Evolutionary conservation across 164 flowering plant species (phyloP).

Genomic region (Saururus chinensis): DNA sequence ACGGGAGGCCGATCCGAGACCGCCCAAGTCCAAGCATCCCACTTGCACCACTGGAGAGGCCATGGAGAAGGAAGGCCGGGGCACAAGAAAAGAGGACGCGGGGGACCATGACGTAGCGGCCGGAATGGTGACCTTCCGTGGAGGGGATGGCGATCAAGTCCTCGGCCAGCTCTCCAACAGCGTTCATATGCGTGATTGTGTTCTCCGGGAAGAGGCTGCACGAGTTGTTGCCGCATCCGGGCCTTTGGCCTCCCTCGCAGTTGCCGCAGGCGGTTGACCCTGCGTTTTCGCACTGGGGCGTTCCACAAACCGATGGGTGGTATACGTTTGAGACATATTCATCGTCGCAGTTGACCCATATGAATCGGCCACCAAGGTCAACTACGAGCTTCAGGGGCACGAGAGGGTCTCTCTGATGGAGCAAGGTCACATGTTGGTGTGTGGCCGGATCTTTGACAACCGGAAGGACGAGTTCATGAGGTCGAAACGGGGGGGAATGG

Average conservation of each 20-base stretch:
- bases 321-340: slow-evolving; percentile 4
- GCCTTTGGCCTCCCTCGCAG: slow-evolving; percentile 4
- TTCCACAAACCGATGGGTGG: slow-evolving; percentile 1
- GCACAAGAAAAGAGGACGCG: slow-evolving; percentile 11
- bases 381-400: slow-evolving; percentile 2
- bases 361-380: slow-evolving; percentile 12
- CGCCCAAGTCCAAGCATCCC: slow-evolving; percentile 13
- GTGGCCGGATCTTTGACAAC: slow-evolving; percentile 9
- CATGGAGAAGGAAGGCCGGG: slow-evolving; percentile 1
- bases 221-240: slow-evolving; percentile 13
- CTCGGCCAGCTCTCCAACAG: slow-evolving; percentile 9
- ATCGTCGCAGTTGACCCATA: slow-evolving; percentile 12
- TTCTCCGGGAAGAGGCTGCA: slow-evolving; percentile 9
- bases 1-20: slow-evolving; percentile 2
- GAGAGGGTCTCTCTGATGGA: slow-evolving; percentile 10
- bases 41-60: slow-evolving; percentile 6
- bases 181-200: not conserved
- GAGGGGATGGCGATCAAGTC: slow-evolving; percentile 9
- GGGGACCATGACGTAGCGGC: not conserved
- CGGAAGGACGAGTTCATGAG: slow-evolving; percentile 1
- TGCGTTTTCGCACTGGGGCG: slow-evolving; percentile 6
- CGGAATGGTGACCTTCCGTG: slow-evolving; percentile 5
- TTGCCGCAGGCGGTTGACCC: not conserved
- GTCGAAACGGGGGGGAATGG: not conserved
- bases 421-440: slow-evolving; percentile 8